These are phyloP conservation scores for Xanthoconium separans DNA, from an alignment of 1,284 basidiomycete genomes.

Conservation along the genomic window DNA sequence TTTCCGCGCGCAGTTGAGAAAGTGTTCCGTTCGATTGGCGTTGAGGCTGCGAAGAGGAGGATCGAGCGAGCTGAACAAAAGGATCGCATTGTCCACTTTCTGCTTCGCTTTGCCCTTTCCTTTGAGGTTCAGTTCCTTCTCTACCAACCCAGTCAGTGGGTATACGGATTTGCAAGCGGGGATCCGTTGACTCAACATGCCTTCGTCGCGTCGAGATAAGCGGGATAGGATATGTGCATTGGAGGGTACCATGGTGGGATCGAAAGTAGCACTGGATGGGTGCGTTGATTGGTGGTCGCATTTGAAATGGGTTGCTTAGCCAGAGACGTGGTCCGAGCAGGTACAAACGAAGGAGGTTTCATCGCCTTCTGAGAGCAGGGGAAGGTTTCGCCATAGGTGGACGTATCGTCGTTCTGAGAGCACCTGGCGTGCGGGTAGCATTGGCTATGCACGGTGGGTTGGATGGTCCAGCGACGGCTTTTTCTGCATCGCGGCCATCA, in stretches of 20 bases:
- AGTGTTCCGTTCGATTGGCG: conserved; percentile 11
- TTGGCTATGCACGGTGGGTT: conserved; percentile 42
- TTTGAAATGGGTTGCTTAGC: conserved; percentile 34
- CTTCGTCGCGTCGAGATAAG: conserved; percentile 66
- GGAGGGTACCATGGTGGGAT: conserved; percentile 56
- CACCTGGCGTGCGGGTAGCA: conserved; percentile 46
- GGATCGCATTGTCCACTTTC: conserved; percentile 46
- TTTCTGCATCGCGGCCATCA: no score
- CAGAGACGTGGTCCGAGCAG: conserved; percentile 43
- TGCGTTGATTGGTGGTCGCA: conserved; percentile 8
- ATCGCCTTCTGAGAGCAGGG: conserved; percentile 56
- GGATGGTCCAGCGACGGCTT: conserved; percentile 39
- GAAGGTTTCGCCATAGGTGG: conserved; percentile 43
- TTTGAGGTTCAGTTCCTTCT: conserved; percentile 5
- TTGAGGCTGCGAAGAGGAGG: conserved; percentile 11
- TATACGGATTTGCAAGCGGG: conserved; percentile 71
- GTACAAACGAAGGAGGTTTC: conserved; percentile 26
- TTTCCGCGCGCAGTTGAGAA: conserved; percentile 41
- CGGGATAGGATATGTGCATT: conserved; percentile 58
- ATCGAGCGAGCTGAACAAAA: conserved; percentile 37
- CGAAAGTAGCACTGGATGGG: conserved; percentile 66
- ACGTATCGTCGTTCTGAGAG: conserved; percentile 34
- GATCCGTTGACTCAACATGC: conserved; percentile 78
- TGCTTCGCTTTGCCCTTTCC: conserved; percentile 26
- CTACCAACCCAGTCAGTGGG: conserved; percentile 54